These are phyloP conservation scores for Exidia glandulosa DNA, from an alignment of 768 basidiomycete species.

Conservation along the genomic window DNA sequence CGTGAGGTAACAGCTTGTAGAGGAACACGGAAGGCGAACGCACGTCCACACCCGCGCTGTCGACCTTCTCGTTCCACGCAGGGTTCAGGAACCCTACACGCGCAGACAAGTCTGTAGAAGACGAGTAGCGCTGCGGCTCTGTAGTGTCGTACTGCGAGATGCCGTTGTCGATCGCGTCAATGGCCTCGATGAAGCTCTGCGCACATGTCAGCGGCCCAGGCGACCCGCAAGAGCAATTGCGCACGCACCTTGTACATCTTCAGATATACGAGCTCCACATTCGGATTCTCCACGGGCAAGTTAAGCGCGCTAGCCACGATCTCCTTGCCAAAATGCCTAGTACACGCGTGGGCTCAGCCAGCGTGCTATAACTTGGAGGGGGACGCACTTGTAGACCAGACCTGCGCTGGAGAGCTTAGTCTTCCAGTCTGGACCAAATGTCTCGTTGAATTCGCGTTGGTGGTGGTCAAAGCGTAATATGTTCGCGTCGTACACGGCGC, in stretches of 20 bases:
- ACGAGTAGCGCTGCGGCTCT: conserved; percentile 54
- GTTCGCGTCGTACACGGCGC: conserved; percentile 76
- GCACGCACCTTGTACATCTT: conserved; percentile 69
- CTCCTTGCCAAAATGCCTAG: conserved; percentile 80
- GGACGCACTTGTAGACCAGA: conserved; percentile 81
- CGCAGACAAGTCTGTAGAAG: conserved; percentile 71
- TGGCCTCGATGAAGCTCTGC: conserved; percentile 86
- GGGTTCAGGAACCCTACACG: conserved; percentile 83
- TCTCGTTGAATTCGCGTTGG: conserved; percentile 83
- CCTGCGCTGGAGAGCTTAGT: conserved; percentile 85
- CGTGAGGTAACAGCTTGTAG: background rate
- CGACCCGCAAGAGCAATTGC: background rate
- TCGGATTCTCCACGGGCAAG: conserved; percentile 42
- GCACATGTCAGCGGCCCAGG: background rate
- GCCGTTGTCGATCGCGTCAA: conserved; percentile 94
- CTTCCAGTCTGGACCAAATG: conserved; percentile 74
- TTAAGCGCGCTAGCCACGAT: conserved; percentile 59
- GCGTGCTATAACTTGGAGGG: background rate
- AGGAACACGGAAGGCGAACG: conserved; percentile 15
- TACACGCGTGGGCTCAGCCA: background rate
- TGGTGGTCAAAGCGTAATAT: conserved; percentile 88
- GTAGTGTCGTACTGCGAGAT: conserved; percentile 68
- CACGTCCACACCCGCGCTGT: conserved; percentile 63
- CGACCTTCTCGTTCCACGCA: conserved; percentile 76
- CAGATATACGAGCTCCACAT: conserved; percentile 68